A percentile compares a stretch with the other conserved stretches of the same genome.
phyloP scores from a whole-genome alignment of 805 yeast species.

The Blastobotrys peoriensis region DNA sequence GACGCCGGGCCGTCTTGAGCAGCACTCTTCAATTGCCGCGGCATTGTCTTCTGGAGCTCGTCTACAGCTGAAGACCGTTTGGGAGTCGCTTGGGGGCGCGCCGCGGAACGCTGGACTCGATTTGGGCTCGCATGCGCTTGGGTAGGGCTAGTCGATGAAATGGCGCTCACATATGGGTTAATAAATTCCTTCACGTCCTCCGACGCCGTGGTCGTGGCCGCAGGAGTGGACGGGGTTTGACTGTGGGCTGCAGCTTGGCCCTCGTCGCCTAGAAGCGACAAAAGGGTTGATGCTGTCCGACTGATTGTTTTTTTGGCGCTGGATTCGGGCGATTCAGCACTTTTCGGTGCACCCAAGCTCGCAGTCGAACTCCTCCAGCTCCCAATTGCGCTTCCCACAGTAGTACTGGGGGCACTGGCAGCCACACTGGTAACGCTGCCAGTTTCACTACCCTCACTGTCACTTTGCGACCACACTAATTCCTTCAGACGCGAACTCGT shows the following conservation, averaged over 20 bases:
- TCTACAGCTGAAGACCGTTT: conserved; percentile 2
- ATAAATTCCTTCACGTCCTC: conserved; percentile 28
- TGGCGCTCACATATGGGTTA: conserved; percentile 37
- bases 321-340: too few relatives aligned
- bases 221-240: neutral
- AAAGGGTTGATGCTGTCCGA: conserved; percentile 44
- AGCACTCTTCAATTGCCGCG: neutral
- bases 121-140: neutral
- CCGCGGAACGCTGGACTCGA: neutral
- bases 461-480: conserved; percentile 13
- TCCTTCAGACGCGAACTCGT: neutral
- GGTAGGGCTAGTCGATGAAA: neutral
- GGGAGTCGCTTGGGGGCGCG: neutral
- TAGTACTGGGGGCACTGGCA: conserved; percentile 2
- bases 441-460: conserved; percentile 27
- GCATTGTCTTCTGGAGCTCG: conserved; percentile 17
- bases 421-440: neutral
- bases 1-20: neutral
- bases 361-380: too few relatives aligned
- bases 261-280: conserved; percentile 38
- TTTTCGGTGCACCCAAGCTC: too few relatives aligned
- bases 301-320: conserved; percentile 30
- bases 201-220: conserved; percentile 2
- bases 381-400: too few relatives aligned
- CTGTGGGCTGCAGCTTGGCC: conserved; percentile 1